phyloP scores from a whole-genome alignment of 306 rosid species.

The Fragaria iinumae region DNA sequence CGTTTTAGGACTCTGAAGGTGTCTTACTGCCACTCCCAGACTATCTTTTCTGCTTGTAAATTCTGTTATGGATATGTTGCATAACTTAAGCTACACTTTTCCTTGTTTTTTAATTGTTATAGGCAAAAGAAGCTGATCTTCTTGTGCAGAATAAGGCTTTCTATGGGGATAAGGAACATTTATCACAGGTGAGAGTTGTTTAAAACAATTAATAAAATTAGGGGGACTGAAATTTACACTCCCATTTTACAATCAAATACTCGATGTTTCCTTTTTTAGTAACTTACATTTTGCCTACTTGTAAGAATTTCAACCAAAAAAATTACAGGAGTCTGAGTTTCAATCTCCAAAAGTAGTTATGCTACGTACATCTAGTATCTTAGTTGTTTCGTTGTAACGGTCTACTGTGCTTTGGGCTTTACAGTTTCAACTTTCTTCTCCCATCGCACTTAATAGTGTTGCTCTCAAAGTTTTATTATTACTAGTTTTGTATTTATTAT shows the following conservation, averaged over 20 bases:
- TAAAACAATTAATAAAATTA: neutral
- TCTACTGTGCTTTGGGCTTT: neutral
- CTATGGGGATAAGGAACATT: constrained; percentile 81
- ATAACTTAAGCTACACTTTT: constrained; percentile 20
- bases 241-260: neutral
- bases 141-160: constrained; percentile 81
- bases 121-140: constrained; percentile 91
- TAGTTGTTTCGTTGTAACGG: neutral
- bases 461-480: neutral
- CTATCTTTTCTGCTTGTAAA: constrained; percentile 20
- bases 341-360: neutral
- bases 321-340: neutral
- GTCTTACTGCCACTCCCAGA: constrained; percentile 39
- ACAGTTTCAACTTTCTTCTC: neutral
- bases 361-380: neutral
- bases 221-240: neutral
- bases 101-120: constrained; percentile 18
- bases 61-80: constrained; percentile 3
- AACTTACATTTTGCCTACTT: no score
- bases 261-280: neutral
- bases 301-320: no score
- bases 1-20: constrained; percentile 89
- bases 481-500: neutral
- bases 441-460: neutral
- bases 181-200: constrained; percentile 65